Evolutionary conservation across 1,284 basidiomycete species (phyloP), one percentile per base, ranked within the genome.

Genomic region (Phellinidium pouzarii): DNA sequence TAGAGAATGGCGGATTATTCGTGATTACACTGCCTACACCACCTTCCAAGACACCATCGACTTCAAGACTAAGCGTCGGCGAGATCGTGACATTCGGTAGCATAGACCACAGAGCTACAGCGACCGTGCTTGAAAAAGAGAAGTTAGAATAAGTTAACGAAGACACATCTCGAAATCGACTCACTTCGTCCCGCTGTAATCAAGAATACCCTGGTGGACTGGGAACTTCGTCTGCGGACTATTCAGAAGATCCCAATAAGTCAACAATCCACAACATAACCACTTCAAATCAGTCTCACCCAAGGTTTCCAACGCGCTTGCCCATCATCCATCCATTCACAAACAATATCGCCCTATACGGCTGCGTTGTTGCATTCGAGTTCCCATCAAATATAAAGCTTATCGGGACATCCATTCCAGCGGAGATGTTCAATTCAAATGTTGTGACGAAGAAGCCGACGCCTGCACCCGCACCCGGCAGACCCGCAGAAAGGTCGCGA

Each of bases 241-340:
- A 53, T 11, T n/a, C 19, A n/a, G 26, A 31, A 12, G 36, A 22
- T 11, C 45, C 34, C 49, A 48, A 22, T 61, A 26, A 42, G 46
- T 22, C 49, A 48, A 22, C 60, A 26, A 42, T 44, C 22, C 17
- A 29, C 20, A 22, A 20, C 6, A 31, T 12, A 37, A 14, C 23
- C 11, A 44, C 23, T 26, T 11, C n/a, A 29, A 43, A 11, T 22
- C 8, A 22, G 22, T 59, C 74, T 44, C 59, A 80, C 86, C 86
- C 84, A 2, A 87, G 73, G 62, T 87, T 86, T 19, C 68, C 81
- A 19, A 86, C 76, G 20, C 82, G 68, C 65, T 88, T 89, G 5
- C 88, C 87, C 78, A 87, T 87, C 74, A 84, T 81, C 88, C 88
- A 91, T n/a, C 87, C 87, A 60, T 91, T 91, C 23, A 91, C 83